Evolutionary conservation across 495 filamentous ascomycete species (phyloP), one percentile per base, ranked within the genome.

Genomic region (Cryomyces minteri): DNA sequence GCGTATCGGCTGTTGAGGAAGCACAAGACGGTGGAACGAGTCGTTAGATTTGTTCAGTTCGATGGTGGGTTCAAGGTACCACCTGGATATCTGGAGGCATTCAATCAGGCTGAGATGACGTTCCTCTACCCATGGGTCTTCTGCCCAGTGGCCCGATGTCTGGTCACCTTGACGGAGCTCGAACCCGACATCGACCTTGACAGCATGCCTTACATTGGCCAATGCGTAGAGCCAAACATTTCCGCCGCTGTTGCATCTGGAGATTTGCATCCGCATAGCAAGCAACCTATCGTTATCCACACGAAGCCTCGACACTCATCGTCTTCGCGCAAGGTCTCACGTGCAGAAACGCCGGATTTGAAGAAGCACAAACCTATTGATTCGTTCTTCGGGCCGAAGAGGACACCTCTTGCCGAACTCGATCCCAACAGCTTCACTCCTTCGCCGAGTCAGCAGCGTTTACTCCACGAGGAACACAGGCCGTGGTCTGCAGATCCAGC

Each of bases 71-170:
- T 75, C 50, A 72, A 72, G 34, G 72, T 99, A 9, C 88, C 92
- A 0, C 53, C 72, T 2, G 74, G 78, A 48, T 99, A 95, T 59
- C 62, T 85, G 5, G 72, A 79, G 12, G 65, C 72, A 28, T 96
- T 95, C 58, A 66, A 71, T 44, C 78, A 83, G 54, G 92, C 92
- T 0, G 90, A 96, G 57, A 68, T 80, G 46, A 95, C 92, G 0
- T 99, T 99, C 56, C 69, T 92, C 6, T 79, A 96, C 54, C 88
- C 94, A 60, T 78, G 92, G 52, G 92, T 96, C 2, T 99, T 82
- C 57, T 96, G 88, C 54, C 85, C 87, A 0, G 65, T 72, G 43
- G 67, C 69, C 25, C 67, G 77, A 40, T 65, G 73, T 36, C 59
- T 95, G 29, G 80, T 94, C 31, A 77, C 83, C 44, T 65, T 87